Conservation (phyloP, 768 basidiomycete genomes). For the Lyophyllum shimeji region DNA sequence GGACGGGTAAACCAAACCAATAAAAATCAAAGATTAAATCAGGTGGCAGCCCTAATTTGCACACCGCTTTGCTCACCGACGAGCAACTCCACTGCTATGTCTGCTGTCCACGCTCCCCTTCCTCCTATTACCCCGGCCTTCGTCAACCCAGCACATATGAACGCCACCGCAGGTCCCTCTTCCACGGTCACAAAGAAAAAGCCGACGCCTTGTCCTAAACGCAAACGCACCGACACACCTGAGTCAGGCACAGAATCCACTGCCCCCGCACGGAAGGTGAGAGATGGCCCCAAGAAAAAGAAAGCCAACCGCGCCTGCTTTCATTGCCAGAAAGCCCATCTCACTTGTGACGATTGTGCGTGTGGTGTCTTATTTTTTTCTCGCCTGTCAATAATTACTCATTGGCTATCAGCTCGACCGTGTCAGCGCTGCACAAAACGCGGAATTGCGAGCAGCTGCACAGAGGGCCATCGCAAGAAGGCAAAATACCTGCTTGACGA, state of each 20-base stretch:
- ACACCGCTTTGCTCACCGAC: conserved; percentile 11
- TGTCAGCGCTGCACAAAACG: conserved; percentile 96
- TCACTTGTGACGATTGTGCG: conserved; percentile 98
- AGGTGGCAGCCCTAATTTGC: conserved; percentile 16
- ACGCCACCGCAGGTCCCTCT: conserved; percentile 45
- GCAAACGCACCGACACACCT: conserved; percentile 61
- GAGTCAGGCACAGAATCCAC: conserved; percentile 50
- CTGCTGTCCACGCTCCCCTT: conserved; percentile 37
- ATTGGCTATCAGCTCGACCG: conserved; percentile 70
- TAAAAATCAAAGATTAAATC: conserved; percentile 21
- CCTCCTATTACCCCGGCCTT: conserved; percentile 32
- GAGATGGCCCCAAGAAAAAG: conserved; percentile 89
- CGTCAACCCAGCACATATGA: conserved; percentile 45
- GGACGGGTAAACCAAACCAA: conserved; percentile 16
- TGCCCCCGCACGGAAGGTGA: conserved; percentile 50
- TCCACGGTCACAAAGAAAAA: conserved; percentile 39
- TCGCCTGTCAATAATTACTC: conserved; percentile 17
- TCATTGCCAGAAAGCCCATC: conserved; percentile 94
- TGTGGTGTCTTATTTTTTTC: conserved; percentile 21
- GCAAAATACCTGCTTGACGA: conserved; percentile 97
- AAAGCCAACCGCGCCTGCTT: conserved; percentile 93
- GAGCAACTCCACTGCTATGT: conserved; percentile 24
- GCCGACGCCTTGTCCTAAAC: conserved; percentile 40
- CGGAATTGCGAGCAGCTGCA: conserved; percentile 83
- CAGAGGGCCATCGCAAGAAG: conserved; percentile 96